Percentiles rank a stretch among this genome's conserved stretches.
phyloP scores from a whole-genome alignment of 495 filamentous ascomycete genomes.

The Parathielavia hyrcaniae region DNA sequence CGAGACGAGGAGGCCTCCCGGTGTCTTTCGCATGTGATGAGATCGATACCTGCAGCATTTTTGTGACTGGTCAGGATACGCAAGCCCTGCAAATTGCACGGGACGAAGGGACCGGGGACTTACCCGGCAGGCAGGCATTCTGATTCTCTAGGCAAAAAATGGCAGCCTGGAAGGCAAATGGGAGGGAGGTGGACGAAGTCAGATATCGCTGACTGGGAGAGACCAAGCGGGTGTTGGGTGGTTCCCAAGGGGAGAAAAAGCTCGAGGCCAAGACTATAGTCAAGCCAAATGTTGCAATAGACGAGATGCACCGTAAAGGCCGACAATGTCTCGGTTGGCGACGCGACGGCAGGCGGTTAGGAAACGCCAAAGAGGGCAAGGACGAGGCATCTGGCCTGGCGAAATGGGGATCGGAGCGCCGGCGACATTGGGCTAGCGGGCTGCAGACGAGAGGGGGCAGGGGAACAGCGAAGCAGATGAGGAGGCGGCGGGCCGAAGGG shows the following conservation, averaged over 20 bases:
- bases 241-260: not conserved
- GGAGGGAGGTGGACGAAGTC: slow-evolving; percentile 7
- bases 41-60: slow-evolving; percentile 18
- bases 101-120: not conserved
- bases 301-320: slow-evolving; percentile 11
- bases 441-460: not conserved
- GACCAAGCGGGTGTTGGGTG: not conserved
- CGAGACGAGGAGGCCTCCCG: slow-evolving; percentile 13
- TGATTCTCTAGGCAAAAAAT: slow-evolving; percentile 2
- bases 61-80: slow-evolving; percentile 15
- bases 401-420: slow-evolving; percentile 5
- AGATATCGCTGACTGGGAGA: slow-evolving; percentile 4
- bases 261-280: slow-evolving; percentile 6
- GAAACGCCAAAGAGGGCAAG: not conserved
- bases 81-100: slow-evolving; percentile 8
- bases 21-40: slow-evolving; percentile 10
- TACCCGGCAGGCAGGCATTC: slow-evolving; percentile 10
- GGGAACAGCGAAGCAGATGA: not conserved
- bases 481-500: slow-evolving; percentile 11
- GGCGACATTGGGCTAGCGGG: slow-evolving; percentile 3
- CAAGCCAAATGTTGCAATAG: too few relatives aligned
- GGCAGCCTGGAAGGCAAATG: too few relatives aligned
- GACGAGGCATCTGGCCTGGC: not conserved
- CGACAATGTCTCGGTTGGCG: too few relatives aligned
- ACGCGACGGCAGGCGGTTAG: too few relatives aligned